Conservation (phyloP, 2,329 filamentous ascomycete genomes). For the Mariannaea sp. region DNA sequence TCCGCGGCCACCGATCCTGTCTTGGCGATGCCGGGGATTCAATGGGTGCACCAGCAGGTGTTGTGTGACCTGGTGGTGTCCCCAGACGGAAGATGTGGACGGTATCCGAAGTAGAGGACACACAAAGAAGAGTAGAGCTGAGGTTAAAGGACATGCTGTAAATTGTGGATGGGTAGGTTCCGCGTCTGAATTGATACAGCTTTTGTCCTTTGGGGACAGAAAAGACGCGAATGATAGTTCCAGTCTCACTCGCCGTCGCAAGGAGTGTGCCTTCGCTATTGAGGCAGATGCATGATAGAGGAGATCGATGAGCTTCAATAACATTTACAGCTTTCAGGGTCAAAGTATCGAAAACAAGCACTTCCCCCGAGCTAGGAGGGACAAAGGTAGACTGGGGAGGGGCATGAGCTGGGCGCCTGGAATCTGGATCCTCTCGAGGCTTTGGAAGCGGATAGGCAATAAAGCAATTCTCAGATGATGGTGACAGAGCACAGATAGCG, state of each 20-base stretch:
- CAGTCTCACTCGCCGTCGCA: constrained; percentile 95
- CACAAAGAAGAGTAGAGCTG: constrained; percentile 88
- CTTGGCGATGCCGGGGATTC: constrained; percentile 49
- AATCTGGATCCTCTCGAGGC: constrained; percentile 63
- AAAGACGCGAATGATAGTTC: constrained; percentile 96
- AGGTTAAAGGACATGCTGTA: constrained; percentile 99
- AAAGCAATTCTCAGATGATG: constrained; percentile 94
- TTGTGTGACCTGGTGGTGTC: constrained; percentile 49
- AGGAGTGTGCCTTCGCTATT: constrained; percentile 92
- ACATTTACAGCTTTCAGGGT: constrained; percentile 93
- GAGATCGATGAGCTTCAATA: constrained; percentile 91
- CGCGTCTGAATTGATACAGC: constrained; percentile 92
- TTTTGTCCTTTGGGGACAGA: constrained; percentile 89
- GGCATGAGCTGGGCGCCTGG: constrained; percentile 75
- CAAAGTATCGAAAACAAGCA: constrained; percentile 88
- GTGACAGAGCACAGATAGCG: constrained; percentile 89
- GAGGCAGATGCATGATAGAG: constrained; percentile 85
- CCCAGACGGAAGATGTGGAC: constrained; percentile 92
- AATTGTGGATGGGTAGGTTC: constrained; percentile 93
- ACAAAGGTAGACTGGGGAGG: constrained; percentile 80
- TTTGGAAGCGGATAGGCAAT: constrained; percentile 90
- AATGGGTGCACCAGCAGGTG: constrained; percentile 44
- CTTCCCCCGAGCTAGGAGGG: constrained; percentile 84
- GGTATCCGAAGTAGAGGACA: constrained; percentile 95
- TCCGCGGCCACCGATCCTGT: constrained; percentile 58